Evolutionary conservation across 306 rosid species (phyloP).

Genomic region (Acacia melanoxylon): DNA sequence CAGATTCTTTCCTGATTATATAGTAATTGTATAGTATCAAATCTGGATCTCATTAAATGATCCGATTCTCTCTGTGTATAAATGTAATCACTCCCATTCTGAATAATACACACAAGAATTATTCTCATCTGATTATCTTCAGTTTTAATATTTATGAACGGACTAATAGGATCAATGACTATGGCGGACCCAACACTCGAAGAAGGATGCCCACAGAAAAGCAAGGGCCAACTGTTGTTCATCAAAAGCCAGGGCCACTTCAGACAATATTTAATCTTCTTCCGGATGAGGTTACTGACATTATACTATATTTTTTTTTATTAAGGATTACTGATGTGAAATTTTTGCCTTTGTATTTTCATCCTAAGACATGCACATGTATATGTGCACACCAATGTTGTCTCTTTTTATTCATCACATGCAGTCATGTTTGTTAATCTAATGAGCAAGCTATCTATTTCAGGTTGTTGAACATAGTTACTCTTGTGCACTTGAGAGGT

Average conservation of each 20-base stretch:
- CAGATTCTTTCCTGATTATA: too few relatives aligned
- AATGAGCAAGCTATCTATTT: constrained; percentile 38
- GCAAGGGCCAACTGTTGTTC: constrained; percentile 82
- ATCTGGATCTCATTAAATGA: too few relatives aligned
- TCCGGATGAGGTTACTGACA: constrained; percentile 75
- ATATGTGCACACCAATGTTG: neutral
- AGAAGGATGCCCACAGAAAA: constrained; percentile 71
- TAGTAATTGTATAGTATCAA: too few relatives aligned
- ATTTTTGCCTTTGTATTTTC: neutral
- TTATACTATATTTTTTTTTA: constrained; percentile 24
- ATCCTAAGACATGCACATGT: neutral
- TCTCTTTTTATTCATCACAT: constrained; percentile 18
- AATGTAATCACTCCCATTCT: too few relatives aligned
- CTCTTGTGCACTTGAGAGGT: constrained; percentile 99
- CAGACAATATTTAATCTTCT: constrained; percentile 84
- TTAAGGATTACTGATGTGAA: constrained; percentile 6
- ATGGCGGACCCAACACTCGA: constrained; percentile 68
- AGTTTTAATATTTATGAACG: constrained; percentile 21
- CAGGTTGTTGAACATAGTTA: constrained; percentile 93
- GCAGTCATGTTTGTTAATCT: constrained; percentile 34
- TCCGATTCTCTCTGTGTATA: too few relatives aligned
- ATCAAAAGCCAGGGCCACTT: constrained; percentile 97
- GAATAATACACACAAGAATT: too few relatives aligned
- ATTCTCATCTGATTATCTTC: too few relatives aligned
- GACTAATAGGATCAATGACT: constrained; percentile 65